Base-by-base conservation (phyloP, 306 rosid species). In the Begonia masoniana region DNA sequence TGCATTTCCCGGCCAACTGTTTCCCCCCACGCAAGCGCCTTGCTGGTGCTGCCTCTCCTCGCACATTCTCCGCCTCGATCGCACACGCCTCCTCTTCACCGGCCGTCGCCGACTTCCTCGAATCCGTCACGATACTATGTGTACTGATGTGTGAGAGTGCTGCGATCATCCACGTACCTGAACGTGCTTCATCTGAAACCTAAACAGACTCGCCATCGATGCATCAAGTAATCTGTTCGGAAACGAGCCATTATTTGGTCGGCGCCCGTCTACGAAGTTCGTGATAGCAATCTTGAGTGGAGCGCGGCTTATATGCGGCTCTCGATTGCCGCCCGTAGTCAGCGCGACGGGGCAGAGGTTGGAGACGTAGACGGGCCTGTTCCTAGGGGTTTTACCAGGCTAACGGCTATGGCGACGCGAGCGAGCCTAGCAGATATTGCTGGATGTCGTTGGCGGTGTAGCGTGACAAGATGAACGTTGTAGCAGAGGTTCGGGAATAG, bases 131-230 rank as follows among this genome's bases (percentile, higher is more conserved):
- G 99, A n/a, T 86, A 58, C 99, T n/a, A 92, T 0, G 99, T 92
- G 39, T 92, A 96, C 68, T 92, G 82, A 49, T 92, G 88, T 8
- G 99, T 92, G n/a, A n/a, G 6, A 92, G 67, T 9, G 99, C 96
- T 0, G 99, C 99, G 68, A 96, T 92, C 99, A 92, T 86, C 99
- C 99, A 92, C 82, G 99, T 92, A n/a, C n/a, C 82, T 92, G 99
- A 7, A 92, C 99, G 74, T 92, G 83, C 52, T 95, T 81, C 95
- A 92, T 87, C 81, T 83, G 87, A 48, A 92, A 92, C 63, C 68
- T 53, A 56, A 87, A 79, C 59, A n/a, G 88, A 75, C 17, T 42
- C 58, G 0, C 76, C 78, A 7, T 2, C 79, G 75, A 6, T 86
- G 62, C n/a, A 65, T 71, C 82, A 0, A 84, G 67, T 31, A 88